Base-by-base conservation (phyloP, 2,329 filamentous ascomycete species). In the Chaetothyriales sp. region DNA sequence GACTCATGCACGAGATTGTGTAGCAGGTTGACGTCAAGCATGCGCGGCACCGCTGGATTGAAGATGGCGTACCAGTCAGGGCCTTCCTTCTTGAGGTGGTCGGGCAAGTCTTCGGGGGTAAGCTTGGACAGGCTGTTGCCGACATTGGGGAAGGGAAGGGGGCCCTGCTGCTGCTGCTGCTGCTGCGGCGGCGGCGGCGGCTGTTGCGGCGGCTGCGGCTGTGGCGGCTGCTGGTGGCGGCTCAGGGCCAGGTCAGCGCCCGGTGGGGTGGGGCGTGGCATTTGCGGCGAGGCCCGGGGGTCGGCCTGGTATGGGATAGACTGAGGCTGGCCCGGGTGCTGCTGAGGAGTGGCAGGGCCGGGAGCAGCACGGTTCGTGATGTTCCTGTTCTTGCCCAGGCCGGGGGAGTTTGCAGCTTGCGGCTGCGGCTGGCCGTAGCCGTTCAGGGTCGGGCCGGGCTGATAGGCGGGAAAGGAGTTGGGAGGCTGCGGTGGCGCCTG, bases 11-110 rank as follows among this genome's bases (percentile, higher is more conserved):
- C 80, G 50, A 98, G 77, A 52, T 89, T 95, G 71, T 97, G 92
- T 47, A 95, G 84, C 43, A 98, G 77, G 59, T 95, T 89, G 50
- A 98, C 89, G 65, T 98, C 92, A 49, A 98, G 75, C 49, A 89
- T 81, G 54, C 92, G 87, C 56, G 86, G 87, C 40, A 95, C 85
- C 53, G 84, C 80, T 45, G 90, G 89, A 70, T 98, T 95, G 77
- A 95, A 98, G 58, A 97, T 86, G 45, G 87, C 90, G 66, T 94
- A 94, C 92, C 92, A 98, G 66, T 97, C 92, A 45, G 80, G 74
- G 28, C 87, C 86, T 52, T 88, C 85, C 66, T 90, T 89, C 77
- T 97, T 97, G 58, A 89, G 81, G 61, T 89, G 83, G 1, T 85
- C 79, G 28, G 89, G 88, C 43, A 97, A 77, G 55, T 87, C 81